These are phyloP conservation scores for Solanum sitiens DNA, from an alignment of 257 asterid genomes.

Conservation along the genomic window DNA sequence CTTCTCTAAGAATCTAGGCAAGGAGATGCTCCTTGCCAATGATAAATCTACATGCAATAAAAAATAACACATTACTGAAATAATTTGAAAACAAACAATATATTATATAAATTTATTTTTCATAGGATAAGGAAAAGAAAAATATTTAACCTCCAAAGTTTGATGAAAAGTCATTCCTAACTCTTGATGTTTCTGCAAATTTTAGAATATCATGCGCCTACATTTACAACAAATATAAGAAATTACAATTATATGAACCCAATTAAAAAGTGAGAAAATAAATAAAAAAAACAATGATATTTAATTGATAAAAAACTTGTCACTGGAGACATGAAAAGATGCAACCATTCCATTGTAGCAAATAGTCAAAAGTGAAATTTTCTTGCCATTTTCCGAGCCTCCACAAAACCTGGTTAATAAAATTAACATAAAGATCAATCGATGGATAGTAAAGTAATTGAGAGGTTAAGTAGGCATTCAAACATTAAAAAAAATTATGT, in stretches of 20 bases:
- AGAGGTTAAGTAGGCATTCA: not conserved
- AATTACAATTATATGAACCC: not conserved
- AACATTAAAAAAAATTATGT: not conserved
- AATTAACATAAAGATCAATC: not conserved
- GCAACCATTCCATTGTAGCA: not conserved
- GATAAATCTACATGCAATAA: not conserved
- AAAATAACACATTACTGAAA: not conserved
- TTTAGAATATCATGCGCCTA: not conserved
- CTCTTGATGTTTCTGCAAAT: not conserved
- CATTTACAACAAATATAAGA: not conserved
- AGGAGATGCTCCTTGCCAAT: too few relatives aligned
- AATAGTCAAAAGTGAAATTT: not conserved
- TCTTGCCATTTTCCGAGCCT: not conserved
- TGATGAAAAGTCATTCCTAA: not conserved
- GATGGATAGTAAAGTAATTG: not conserved
- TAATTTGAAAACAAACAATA: not conserved
- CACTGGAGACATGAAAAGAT: not conserved
- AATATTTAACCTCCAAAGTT: not conserved
- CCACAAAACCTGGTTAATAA: not conserved
- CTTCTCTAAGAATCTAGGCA: too few relatives aligned
- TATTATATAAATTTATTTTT: not conserved
- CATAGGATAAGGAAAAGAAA: not conserved
- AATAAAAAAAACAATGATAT: not conserved
- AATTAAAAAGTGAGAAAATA: not conserved
- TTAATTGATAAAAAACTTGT: not conserved